Percentiles rank a stretch among this genome's conserved stretches.
phyloP scores from a whole-genome alignment of 108 stramenopile species.

The Cyclotella choctawhatcheeana region DNA sequence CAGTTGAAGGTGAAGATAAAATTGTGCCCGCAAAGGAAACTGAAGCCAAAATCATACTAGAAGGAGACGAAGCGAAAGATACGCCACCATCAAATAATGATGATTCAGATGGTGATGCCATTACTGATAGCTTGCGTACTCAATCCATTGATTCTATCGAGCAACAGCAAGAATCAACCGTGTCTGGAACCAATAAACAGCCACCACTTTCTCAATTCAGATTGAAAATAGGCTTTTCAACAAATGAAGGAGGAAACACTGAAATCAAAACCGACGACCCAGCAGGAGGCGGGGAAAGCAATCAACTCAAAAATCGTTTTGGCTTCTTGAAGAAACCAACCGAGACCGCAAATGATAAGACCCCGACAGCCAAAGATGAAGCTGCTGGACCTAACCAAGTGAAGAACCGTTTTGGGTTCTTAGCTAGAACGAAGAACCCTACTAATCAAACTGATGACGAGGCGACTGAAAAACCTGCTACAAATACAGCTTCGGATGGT shows the following conservation, averaged over 20 bases:
- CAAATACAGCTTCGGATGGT: slow-evolving; percentile 7
- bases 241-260: neutral
- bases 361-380: neutral
- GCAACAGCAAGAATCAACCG: neutral
- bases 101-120: neutral
- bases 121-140: neutral
- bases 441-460: neutral
- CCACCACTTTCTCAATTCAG: neutral
- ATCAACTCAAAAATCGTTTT: neutral
- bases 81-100: neutral
- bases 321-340: slow-evolving; percentile 2
- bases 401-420: slow-evolving; percentile 3
- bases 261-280: neutral
- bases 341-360: neutral
- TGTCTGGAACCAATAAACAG: neutral
- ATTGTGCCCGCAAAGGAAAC: too few relatives aligned
- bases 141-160: neutral
- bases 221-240: slow-evolving; percentile 6
- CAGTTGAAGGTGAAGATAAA: neutral
- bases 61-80: neutral
- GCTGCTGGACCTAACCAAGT: neutral
- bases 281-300: neutral
- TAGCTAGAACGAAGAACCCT: neutral
- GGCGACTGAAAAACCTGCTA: slow-evolving; percentile 6
- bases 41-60: too few relatives aligned